These are phyloP conservation scores for Asterochloris sp. DNA, from an alignment of 139 green algal species.

Conservation along the genomic window DNA sequence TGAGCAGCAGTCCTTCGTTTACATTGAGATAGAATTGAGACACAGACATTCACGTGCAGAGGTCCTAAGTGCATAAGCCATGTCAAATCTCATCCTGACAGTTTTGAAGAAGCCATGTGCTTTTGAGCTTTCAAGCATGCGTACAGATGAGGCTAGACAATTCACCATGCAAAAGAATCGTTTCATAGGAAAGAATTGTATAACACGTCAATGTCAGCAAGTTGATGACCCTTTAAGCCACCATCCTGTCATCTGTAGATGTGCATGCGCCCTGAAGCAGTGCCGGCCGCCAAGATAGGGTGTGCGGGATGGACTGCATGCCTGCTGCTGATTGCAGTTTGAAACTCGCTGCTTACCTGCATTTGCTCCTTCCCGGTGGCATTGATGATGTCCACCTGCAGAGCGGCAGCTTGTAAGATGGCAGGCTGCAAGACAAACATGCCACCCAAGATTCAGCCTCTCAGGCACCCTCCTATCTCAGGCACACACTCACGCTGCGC, in stretches of 20 bases:
- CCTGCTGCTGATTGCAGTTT: slow-evolving; percentile 57
- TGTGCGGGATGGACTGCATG: slow-evolving; percentile 37
- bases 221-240: not conserved
- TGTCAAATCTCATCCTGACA: too few relatives aligned
- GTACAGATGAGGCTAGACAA: too few relatives aligned
- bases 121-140: too few relatives aligned
- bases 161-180: too few relatives aligned
- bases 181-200: not conserved
- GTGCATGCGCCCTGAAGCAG: slow-evolving; percentile 33
- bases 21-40: too few relatives aligned
- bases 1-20: too few relatives aligned
- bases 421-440: not conserved
- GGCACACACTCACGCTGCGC: slow-evolving; percentile 19
- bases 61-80: too few relatives aligned
- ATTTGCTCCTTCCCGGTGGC: slow-evolving; percentile 11
- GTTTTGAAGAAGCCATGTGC: too few relatives aligned
- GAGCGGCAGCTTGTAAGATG: not conserved
- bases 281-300: slow-evolving; percentile 38
- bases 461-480: not conserved
- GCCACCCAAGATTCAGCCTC: not conserved
- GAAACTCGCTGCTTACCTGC: slow-evolving; percentile 34
- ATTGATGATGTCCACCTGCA: slow-evolving; percentile 41
- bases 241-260: slow-evolving; percentile 12
- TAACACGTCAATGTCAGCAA: not conserved
- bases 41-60: too few relatives aligned